phyloP scores from a whole-genome alignment of 176 grass and related monocot species.

The Areca catechu region DNA sequence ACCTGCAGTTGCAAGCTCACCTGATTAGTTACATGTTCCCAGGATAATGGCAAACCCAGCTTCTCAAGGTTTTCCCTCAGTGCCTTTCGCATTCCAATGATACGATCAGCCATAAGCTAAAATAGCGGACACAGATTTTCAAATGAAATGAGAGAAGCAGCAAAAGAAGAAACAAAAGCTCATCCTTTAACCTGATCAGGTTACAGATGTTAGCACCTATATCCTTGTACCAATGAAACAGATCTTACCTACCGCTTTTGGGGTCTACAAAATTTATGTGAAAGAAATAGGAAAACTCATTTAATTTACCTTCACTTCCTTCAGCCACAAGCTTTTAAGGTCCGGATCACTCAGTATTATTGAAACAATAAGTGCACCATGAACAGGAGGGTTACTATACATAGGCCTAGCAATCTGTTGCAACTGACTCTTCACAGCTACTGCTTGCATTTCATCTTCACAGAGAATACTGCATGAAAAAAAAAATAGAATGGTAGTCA shows the following conservation, averaged over 20 bases:
- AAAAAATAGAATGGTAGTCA: not conserved
- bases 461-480: constrained; percentile 65
- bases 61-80: constrained; percentile 74
- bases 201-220: no score
- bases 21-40: constrained; percentile 96
- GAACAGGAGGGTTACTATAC: constrained; percentile 95
- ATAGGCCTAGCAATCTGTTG: constrained; percentile 93
- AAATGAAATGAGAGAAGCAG: not conserved
- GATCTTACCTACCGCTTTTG: no score
- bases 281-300: not conserved
- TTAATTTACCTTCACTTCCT: constrained; percentile 83
- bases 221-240: no score
- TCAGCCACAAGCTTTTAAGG: constrained; percentile 77
- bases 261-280: no score
- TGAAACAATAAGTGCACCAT: constrained; percentile 82
- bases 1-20: constrained; percentile 26
- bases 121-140: not conserved
- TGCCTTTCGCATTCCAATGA: constrained; percentile 88
- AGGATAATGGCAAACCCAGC: constrained; percentile 69
- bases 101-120: constrained; percentile 89
- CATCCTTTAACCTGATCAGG: no score
- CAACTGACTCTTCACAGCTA: constrained; percentile 90
- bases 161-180: constrained; percentile 1
- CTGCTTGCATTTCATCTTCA: constrained; percentile 85
- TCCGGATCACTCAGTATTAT: constrained; percentile 84